Base-by-base conservation (phyloP, 352 stramenopile species). In the Poterioochromonas sp. region DNA sequence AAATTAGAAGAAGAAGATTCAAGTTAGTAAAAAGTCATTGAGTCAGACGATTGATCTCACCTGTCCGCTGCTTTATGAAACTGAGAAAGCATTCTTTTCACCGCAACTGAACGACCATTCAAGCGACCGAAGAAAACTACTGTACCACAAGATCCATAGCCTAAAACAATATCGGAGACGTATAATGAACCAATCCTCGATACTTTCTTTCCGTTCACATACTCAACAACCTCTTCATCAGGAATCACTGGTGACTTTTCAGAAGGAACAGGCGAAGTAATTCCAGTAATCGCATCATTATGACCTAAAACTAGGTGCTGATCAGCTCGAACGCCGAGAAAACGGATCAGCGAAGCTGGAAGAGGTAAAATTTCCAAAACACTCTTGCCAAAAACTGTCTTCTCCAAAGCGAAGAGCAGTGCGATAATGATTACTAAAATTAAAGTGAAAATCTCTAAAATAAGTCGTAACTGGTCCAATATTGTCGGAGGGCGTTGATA, bases 11-110 rank as follows among this genome's bases (percentile, higher is more conserved):
- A 58, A 37, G 2, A 34, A 15, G 2, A 58, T 74, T 39, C 12
- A 18, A n/a, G 15, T 68, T 32, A 68, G 29, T 8, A 12, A 8
- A 39, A 68, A 41, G 32, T 47, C 32, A 41, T 47, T 54, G 22
- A 8, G 53, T 26, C 1, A 54, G 22, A 58, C 37, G 35, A 18
- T 12, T 35, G 53, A 39, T 74, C 32, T 40, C 40, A 71, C 65
- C 37, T 58, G 15, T 74, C 65, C 22, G 41, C 65, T 40, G 65
- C 39, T 54, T 39, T 62, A 29, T 91, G 84, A 79, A 93, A 93
- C 41, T 85, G 83, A 26, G 84, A 86, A 5, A 94, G 80, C 86
- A 94, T 88, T 77, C 88, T 83, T 76, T 94, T 94, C 26, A 94
- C 88, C 35, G 89, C 89, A 54, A 94, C 88, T 41, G 85, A 79